Evolutionary conservation across 140 eudicot genomes (phyloP), one percentile per base, ranked within the genome.

Genomic region (Ambrosia hybrid): DNA sequence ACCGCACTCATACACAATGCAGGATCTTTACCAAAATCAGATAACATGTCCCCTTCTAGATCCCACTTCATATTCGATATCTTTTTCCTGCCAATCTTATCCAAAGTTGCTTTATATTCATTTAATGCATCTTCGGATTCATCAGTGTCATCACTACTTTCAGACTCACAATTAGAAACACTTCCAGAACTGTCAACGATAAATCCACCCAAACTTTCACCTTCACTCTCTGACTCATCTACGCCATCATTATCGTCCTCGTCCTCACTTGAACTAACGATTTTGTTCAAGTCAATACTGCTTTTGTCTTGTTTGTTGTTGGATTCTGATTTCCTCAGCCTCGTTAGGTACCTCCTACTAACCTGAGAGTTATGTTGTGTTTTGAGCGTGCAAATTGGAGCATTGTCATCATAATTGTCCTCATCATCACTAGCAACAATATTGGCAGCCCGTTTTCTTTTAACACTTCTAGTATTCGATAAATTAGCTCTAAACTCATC

Each of bases 1-100:
- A 89, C 96, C 10, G 98, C 98, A 76, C 75, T 81, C 98, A 92
- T 89, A 73, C 96, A 92, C 59, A 92, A 76, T 68, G 73, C 86
- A 12, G 88, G 87, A 76, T 80, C 79, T 72, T 89, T 85, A 12
- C 86, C 90, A 17, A 85, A 87, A 81, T 59, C 96, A 63, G 96
- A 84, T 51, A 89, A 89, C 98, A 92, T 92, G 5, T 92, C 96
- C 51, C 82, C 91, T 75, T 86, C 90, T 5, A 75, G 76, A 55
- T 74, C 88, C 98, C 98, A 92, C 78, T 92, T 72, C 0, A 13
- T 0, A 26, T 85, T 81, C 51, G 43, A 71, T 33, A 36, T 68
- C 76, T 72, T 76, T 57, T 71, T 80, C 76, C 97, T 84, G 48
- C 77, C 70, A 34, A 85, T 51, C 68, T 62, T 66, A 11, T 82